phyloP scores from a whole-genome alignment of 2,329 filamentous ascomycete species.

The Zymoseptoria pseudotritici region DNA sequence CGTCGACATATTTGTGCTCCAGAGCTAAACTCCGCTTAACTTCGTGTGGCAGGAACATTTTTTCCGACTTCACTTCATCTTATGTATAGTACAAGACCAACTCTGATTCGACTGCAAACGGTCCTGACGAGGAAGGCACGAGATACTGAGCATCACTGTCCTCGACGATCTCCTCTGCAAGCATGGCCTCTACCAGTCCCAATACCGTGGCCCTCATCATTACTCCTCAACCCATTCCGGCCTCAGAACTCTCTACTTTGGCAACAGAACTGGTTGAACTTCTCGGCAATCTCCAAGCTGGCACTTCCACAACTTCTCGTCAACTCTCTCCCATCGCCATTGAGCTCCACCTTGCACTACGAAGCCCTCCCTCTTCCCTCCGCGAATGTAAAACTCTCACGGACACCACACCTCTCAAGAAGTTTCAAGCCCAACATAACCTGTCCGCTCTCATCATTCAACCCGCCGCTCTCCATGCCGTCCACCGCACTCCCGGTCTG shows the following conservation, averaged over 20 bases:
- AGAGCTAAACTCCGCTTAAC: not conserved
- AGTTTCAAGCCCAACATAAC: constrained; percentile 4
- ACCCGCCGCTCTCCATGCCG: constrained; percentile 13
- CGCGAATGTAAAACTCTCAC: constrained; percentile 13
- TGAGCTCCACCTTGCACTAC: not conserved
- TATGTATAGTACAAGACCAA: not conserved
- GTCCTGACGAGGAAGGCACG: no score
- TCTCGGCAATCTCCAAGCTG: not conserved
- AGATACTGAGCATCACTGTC: no score
- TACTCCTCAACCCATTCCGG: not conserved
- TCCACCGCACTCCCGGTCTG: constrained; percentile 46
- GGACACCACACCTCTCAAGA: constrained; percentile 2
- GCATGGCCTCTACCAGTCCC: not conserved
- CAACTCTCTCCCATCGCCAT: not conserved
- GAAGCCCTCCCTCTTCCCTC: not conserved
- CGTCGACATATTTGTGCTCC: not conserved
- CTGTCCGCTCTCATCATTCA: constrained; percentile 17
- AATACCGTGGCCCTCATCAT: not conserved
- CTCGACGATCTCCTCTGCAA: not conserved
- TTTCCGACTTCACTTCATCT: not conserved
- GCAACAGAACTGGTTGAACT: not conserved
- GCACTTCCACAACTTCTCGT: no score
- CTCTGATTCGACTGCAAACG: not conserved
- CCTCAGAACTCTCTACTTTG: not conserved
- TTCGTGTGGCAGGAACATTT: not conserved